Conservation (phyloP, 768 basidiomycete genomes). For the Auricularia sp. region DNA sequence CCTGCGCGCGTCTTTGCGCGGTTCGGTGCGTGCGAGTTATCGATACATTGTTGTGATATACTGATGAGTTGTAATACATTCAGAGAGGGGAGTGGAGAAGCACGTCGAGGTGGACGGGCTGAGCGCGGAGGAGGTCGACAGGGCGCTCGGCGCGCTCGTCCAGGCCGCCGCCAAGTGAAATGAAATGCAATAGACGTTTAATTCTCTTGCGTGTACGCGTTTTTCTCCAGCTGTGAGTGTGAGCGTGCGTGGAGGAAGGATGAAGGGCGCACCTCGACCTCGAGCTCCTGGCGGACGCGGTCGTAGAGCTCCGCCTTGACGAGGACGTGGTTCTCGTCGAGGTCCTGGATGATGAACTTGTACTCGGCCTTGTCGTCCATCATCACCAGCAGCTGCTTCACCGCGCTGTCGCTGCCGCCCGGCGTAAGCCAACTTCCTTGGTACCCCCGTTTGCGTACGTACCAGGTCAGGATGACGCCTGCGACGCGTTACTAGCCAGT, state of each 20-base stretch:
- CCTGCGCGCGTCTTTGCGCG: slow-evolving; percentile 77
- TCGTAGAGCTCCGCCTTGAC: slow-evolving; percentile 78
- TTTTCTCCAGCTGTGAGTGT: slow-evolving; percentile 62
- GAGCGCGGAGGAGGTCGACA: slow-evolving; percentile 11
- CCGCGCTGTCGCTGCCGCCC: slow-evolving; percentile 64
- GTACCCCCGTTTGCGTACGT: slow-evolving; percentile 11
- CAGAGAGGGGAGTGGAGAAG: slow-evolving; percentile 12
- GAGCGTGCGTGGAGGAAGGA: neutral
- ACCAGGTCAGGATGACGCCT: slow-evolving; percentile 67
- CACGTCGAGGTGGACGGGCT: slow-evolving; percentile 15
- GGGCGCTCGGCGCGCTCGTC: neutral
- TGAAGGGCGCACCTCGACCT: slow-evolving; percentile 49
- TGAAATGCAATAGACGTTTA: neutral
- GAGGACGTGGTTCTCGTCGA: slow-evolving; percentile 75
- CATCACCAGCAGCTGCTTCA: slow-evolving; percentile 75
- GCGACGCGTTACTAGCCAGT: neutral
- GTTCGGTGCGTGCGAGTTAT: slow-evolving; percentile 53
- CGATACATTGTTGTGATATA: too few relatives aligned
- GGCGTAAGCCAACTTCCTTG: neutral
- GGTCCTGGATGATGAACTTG: slow-evolving; percentile 71
- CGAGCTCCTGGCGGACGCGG: slow-evolving; percentile 58
- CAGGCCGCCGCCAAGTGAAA: neutral
- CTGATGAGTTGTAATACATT: neutral
- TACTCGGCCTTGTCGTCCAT: slow-evolving; percentile 55
- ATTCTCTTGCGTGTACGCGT: slow-evolving; percentile 40